These are phyloP conservation scores for Lepidopterella palustris DNA, from an alignment of 495 filamentous ascomycete genomes.

Conservation along the genomic window DNA sequence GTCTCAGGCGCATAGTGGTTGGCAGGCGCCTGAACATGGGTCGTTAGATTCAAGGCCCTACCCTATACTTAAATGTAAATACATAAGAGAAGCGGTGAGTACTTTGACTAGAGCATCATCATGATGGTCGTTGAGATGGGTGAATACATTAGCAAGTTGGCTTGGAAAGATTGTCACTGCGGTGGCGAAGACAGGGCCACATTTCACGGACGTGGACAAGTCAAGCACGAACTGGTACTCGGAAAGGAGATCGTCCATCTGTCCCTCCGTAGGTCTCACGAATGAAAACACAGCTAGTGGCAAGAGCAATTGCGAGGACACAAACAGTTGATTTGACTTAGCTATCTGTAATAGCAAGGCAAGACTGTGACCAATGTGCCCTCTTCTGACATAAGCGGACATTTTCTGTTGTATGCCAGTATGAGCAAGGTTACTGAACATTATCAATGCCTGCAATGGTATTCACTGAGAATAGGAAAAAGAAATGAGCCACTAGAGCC, in stretches of 20 bases:
- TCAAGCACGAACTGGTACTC: not conserved
- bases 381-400: not conserved
- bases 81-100: not conserved
- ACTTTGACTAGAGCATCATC: not conserved
- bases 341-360: not conserved
- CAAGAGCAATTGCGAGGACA: no score
- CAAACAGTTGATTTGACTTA: constrained; percentile 1
- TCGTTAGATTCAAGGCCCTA: no score
- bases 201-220: not conserved
- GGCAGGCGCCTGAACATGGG: no score
- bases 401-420: not conserved
- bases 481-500: not conserved
- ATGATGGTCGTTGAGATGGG: not conserved
- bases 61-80: no score
- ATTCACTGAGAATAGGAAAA: not conserved
- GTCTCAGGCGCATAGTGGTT: no score
- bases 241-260: not conserved
- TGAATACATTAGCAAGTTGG: not conserved
- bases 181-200: not conserved
- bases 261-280: not conserved
- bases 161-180: not conserved
- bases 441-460: not conserved
- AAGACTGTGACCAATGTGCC: constrained; percentile 2
- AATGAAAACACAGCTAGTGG: no score
- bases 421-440: not conserved